Evolutionary conservation across 225 moss, liverwort and hornwort species (phyloP).

Genomic region (Ulota crispa): DNA sequence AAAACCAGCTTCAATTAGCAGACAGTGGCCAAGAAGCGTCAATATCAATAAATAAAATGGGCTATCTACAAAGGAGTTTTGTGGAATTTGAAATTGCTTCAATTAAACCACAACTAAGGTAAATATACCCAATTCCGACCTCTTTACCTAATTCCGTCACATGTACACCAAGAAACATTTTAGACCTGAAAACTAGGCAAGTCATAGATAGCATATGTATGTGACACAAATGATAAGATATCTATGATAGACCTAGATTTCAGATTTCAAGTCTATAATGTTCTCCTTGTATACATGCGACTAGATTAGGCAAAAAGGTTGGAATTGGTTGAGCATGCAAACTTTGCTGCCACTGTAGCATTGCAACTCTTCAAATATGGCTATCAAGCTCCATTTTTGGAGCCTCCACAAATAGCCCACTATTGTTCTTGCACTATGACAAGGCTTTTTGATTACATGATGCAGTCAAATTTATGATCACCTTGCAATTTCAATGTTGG

Average conservation of each 20-base stretch:
- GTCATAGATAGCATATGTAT: no score
- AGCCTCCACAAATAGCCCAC: slow-evolving; percentile 65
- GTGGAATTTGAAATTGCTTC: no score
- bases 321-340: slow-evolving; percentile 42
- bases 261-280: no score
- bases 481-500: not conserved
- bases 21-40: no score
- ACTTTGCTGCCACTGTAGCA: slow-evolving; percentile 65
- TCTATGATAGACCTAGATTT: not conserved
- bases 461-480: not conserved
- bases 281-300: no score
- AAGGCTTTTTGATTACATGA: slow-evolving; percentile 9
- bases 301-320: no score
- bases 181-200: no score
- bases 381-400: slow-evolving; percentile 66
- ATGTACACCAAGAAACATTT: no score
- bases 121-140: not conserved
- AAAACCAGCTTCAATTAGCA: no score
- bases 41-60: no score
- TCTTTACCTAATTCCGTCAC: not conserved
- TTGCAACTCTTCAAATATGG: slow-evolving; percentile 66
- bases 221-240: not conserved
- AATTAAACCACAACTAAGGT: no score
- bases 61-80: no score
- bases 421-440: slow-evolving; percentile 50